A percentile compares a stretch with the other conserved stretches of the same genome.
phyloP scores from a whole-genome alignment of 2,329 filamentous ascomycete genomes.

The Gaeumannomyces tritici region DNA sequence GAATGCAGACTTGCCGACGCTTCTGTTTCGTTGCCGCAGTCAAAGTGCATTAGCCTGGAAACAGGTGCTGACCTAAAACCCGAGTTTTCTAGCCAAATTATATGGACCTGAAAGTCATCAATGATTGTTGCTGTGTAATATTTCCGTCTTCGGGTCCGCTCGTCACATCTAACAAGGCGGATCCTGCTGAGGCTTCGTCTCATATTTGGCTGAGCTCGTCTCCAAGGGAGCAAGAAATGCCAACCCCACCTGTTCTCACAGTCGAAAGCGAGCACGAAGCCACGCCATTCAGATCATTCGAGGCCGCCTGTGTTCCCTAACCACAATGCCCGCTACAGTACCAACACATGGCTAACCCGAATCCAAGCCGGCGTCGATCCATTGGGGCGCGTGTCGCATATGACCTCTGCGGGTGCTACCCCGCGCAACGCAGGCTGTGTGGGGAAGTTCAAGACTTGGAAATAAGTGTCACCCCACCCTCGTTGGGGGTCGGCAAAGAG shows the following conservation, averaged over 20 bases:
- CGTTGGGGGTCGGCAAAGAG: not conserved
- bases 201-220: too few relatives aligned
- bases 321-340: not conserved
- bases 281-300: not conserved
- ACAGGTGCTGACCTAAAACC: too few relatives aligned
- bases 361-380: not conserved
- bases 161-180: too few relatives aligned
- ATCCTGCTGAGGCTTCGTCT: too few relatives aligned
- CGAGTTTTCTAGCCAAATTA: too few relatives aligned
- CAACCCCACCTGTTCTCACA: not conserved
- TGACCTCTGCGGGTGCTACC: not conserved
- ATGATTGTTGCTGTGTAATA: too few relatives aligned
- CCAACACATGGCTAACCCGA: not conserved
- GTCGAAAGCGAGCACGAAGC: not conserved
- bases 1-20: not conserved
- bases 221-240: not conserved
- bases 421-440: not conserved
- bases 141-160: too few relatives aligned
- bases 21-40: too few relatives aligned
- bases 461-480: not conserved
- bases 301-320: not conserved
- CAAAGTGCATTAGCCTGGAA: too few relatives aligned
- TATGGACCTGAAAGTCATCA: too few relatives aligned
- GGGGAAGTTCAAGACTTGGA: not conserved
- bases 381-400: not conserved